Percentiles rank a stretch among this genome's conserved stretches.
Conservation (phyloP, 1,139 yeast species). For the Geotrichum cucujoidarum region DNA sequence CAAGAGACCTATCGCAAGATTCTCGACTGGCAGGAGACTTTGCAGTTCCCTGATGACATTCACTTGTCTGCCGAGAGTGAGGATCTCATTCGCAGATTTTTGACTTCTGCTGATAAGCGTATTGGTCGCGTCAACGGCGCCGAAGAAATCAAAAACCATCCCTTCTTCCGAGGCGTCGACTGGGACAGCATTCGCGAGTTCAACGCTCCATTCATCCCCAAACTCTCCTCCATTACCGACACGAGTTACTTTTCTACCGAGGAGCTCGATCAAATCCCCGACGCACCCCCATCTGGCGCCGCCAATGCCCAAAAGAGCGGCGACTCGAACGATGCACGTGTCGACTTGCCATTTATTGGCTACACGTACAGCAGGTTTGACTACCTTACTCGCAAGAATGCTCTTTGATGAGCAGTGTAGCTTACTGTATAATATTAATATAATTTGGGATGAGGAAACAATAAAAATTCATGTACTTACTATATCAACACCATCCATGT, state of each 20-base stretch:
- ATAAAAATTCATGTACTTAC: not conserved
- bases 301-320: conserved; percentile 26
- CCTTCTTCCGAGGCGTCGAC: conserved; percentile 88
- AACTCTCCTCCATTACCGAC: conserved; percentile 81
- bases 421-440: too few species aligned
- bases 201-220: conserved; percentile 91
- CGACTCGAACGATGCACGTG: conserved; percentile 60
- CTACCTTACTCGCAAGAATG: conserved; percentile 82
- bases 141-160: conserved; percentile 82
- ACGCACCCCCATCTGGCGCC: conserved; percentile 53
- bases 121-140: conserved; percentile 93
- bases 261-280: conserved; percentile 92
- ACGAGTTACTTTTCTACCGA: conserved; percentile 98
- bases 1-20: conserved; percentile 95
- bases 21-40: conserved; percentile 88
- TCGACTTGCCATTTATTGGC: conserved; percentile 93
- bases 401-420: conserved; percentile 45
- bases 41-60: conserved; percentile 92
- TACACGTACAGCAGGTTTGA: conserved; percentile 94
- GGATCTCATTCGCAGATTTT: conserved; percentile 75
- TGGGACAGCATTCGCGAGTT: conserved; percentile 92
- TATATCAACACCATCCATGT: too few species aligned
- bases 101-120: conserved; percentile 81
- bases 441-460: too few species aligned
- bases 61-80: conserved; percentile 93